Evolutionary conservation across 768 basidiomycete genomes (phyloP).

Genomic region (Tephrocybe sp.): DNA sequence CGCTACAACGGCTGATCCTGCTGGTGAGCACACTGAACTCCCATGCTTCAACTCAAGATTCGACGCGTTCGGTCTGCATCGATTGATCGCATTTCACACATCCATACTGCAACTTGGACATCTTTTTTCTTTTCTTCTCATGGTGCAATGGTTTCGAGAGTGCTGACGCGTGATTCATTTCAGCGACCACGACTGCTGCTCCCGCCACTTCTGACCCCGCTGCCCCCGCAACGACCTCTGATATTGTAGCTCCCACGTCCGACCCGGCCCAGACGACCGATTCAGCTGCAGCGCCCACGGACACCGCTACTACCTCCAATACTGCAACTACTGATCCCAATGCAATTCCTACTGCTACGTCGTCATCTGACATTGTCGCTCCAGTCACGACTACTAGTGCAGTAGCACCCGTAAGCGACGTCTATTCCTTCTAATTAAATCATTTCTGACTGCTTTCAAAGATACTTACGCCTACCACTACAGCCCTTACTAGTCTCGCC

Average conservation of each 20-base stretch:
- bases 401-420: background rate
- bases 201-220: background rate
- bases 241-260: constrained; percentile 1
- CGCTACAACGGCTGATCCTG: constrained; percentile 5
- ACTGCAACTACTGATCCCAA: background rate
- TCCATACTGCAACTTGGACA: background rate
- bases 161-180: background rate
- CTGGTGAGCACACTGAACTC: constrained; percentile 3
- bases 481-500: background rate
- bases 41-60: background rate
- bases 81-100: background rate
- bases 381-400: background rate
- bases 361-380: background rate
- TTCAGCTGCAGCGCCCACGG: background rate
- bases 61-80: background rate
- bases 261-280: too few relatives aligned
- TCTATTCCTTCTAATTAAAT: background rate
- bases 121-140: background rate
- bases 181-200: constrained; percentile 1
- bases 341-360: background rate
- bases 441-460: background rate
- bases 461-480: background rate
- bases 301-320: constrained; percentile 1
- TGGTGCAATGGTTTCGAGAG: background rate
- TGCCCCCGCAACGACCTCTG: constrained; percentile 1